A percentile compares a stretch with the other conserved stretches of the same genome.
These are phyloP conservation scores for Trichoderma semiorbis DNA, from an alignment of 2,329 filamentous ascomycete genomes.

Conservation along the genomic window DNA sequence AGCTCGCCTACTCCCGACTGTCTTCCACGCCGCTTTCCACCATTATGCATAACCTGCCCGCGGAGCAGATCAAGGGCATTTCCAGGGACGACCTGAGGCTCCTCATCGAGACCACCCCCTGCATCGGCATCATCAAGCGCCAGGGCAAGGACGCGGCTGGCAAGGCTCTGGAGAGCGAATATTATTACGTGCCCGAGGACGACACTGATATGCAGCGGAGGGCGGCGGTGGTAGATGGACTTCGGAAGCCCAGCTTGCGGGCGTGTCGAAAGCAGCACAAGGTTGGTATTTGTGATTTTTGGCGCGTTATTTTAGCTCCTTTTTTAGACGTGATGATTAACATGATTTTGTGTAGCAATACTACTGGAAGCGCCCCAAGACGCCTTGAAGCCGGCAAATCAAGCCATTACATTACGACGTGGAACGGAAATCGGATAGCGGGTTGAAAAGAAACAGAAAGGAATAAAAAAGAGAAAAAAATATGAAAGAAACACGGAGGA, in stretches of 20 bases:
- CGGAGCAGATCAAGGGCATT: conserved; percentile 53
- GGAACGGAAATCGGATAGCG: background rate
- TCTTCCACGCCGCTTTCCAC: conserved; percentile 88
- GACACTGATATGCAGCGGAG: conserved; percentile 76
- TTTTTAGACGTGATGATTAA: conserved; percentile 19
- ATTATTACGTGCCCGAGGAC: conserved; percentile 89
- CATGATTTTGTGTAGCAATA: conserved; percentile 53
- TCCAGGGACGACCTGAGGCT: conserved; percentile 62
- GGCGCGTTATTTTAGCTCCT: background rate
- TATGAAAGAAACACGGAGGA: background rate
- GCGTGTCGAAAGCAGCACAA: conserved; percentile 95
- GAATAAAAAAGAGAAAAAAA: background rate
- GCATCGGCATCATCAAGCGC: conserved; percentile 82
- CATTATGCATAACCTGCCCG: conserved; percentile 81
- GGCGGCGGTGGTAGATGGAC: conserved; percentile 76
- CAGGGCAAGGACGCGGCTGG: conserved; percentile 96
- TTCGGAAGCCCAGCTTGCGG: conserved; percentile 84
- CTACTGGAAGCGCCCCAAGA: conserved; percentile 64
- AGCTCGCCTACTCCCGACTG: conserved; percentile 89
- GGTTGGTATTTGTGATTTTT: conserved; percentile 54
- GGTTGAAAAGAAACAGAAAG: background rate
- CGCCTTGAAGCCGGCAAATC: conserved; percentile 42
- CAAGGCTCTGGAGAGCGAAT: conserved; percentile 90
- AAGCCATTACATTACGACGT: background rate
- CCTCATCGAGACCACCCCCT: conserved; percentile 70